Base-by-base conservation (phyloP, 495 filamentous ascomycete genomes). In the Tetracladium marchalianum region DNA sequence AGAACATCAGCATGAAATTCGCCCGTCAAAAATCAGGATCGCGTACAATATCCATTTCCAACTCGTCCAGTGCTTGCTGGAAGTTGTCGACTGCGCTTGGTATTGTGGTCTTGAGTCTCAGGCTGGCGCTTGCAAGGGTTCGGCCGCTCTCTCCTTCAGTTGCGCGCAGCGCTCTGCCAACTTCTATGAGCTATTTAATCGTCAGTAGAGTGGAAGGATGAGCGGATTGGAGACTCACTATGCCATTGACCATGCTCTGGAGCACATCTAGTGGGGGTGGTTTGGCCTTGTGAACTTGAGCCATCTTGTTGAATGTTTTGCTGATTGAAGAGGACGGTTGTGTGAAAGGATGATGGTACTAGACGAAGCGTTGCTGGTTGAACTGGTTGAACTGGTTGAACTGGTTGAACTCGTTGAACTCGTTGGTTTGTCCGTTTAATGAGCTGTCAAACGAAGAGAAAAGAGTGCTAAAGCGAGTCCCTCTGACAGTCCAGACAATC, bases 31-130 rank as follows among this genome's bases (percentile, higher is more conserved):
- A 5, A n/a, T 43, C 16, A 32, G 16, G n/a, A 2, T 11, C 22
- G 13, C 70, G 53, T 60, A 78, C 74, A 41, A 78, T 70, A 31
- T 76, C 73, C 24, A 35, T 50, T 47, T 76, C 73, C 2, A 78
- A 32, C 4, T 76, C 69, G 44, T 75, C 70, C n/a, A 76, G 49
- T 13, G 66, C 66, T 38, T 53, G 54, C 35, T 76, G 71, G 48
- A 76, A 78, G 35, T 57, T 52, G 35, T 65, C 58, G 18, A 66
- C 56, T 7, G 62, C 59, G 7, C 58, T 57, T 6, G 63, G 58
- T 13, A 75, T 57, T 22, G 63, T 67, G 8, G 58, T 36, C 16
- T 58, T 60, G 18, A 67, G 49, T 2, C 61, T 46, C 31, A 49
- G 55, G 45, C 56, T 57, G 6, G 55, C 52, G 24, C 59, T 58